phyloP scores from a whole-genome alignment of 2,329 filamentous ascomycete species.

The Cytospora schulzeri region DNA sequence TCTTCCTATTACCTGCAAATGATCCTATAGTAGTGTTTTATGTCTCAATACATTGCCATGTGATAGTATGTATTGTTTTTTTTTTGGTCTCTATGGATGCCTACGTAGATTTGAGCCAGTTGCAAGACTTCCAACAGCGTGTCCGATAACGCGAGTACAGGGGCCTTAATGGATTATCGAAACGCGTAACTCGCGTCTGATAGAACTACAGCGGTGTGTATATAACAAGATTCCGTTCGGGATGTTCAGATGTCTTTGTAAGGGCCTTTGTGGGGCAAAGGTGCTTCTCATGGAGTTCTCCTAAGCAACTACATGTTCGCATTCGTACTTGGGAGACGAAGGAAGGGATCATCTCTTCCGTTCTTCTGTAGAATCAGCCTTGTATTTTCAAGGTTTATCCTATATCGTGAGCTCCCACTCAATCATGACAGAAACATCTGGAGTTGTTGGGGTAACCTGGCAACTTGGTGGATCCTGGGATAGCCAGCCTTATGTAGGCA shows the following conservation, averaged over 20 bases:
- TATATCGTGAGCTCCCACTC: background rate
- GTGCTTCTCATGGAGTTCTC: too few species aligned
- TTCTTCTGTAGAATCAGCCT: background rate
- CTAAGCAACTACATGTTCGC: too few species aligned
- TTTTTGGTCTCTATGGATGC: too few species aligned
- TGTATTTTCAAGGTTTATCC: background rate
- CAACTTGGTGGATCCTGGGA: background rate
- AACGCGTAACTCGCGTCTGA: conserved; percentile 17
- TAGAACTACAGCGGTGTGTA: conserved; percentile 16
- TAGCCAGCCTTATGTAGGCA: background rate
- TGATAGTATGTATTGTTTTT: background rate
- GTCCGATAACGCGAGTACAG: background rate
- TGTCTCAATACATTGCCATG: background rate
- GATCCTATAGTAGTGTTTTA: background rate
- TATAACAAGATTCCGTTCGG: too few species aligned
- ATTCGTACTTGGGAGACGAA: too few species aligned
- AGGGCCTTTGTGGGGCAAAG: too few species aligned
- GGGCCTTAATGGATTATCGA: conserved; percentile 6
- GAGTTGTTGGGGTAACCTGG: conserved; percentile 17
- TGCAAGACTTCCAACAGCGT: too few species aligned
- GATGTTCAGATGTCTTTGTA: too few species aligned
- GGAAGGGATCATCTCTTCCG: too few species aligned
- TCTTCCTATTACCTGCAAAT: background rate
- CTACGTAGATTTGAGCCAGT: too few species aligned
- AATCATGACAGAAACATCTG: background rate